phyloP scores from a whole-genome alignment of 1,139 yeast genomes.

The Blastobotrys serpentis region DNA sequence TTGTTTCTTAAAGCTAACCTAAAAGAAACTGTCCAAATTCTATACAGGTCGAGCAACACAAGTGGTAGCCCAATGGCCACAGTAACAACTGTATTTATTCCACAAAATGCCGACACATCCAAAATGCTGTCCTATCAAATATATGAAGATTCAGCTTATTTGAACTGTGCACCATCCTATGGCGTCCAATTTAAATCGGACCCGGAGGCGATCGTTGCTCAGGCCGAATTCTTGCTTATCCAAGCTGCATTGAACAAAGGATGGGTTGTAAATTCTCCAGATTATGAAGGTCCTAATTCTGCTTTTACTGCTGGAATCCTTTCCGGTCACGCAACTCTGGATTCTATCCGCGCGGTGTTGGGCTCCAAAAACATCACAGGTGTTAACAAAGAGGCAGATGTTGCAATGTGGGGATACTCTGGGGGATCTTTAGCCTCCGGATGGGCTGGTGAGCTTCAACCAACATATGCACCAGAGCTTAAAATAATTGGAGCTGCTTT shows the following conservation, averaged over 20 bases:
- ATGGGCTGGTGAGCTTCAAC: constrained; percentile 35
- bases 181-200: constrained; percentile 21
- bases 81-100: constrained; percentile 33
- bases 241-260: constrained; percentile 19
- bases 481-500: constrained; percentile 23
- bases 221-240: constrained; percentile 13
- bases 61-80: constrained; percentile 29
- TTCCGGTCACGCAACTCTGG: constrained; percentile 32
- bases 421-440: constrained; percentile 36
- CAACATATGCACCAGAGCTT: constrained; percentile 33
- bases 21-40: constrained; percentile 25
- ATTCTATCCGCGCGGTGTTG: constrained; percentile 31
- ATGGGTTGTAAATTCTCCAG: constrained; percentile 29
- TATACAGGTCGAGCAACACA: constrained; percentile 30
- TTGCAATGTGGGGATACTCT: constrained; percentile 33
- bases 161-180: constrained; percentile 36
- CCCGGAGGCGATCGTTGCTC: not conserved
- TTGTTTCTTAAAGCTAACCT: constrained; percentile 2
- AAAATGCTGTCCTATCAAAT: constrained; percentile 32
- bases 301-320: constrained; percentile 28
- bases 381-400: constrained; percentile 19
- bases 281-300: constrained; percentile 32
- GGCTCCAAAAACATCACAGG: constrained; percentile 20
- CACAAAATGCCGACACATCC: constrained; percentile 21
- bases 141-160: constrained; percentile 32